These are phyloP conservation scores for Lophiostoma macrostomum DNA, from an alignment of 495 filamentous ascomycete species.

Conservation along the genomic window DNA sequence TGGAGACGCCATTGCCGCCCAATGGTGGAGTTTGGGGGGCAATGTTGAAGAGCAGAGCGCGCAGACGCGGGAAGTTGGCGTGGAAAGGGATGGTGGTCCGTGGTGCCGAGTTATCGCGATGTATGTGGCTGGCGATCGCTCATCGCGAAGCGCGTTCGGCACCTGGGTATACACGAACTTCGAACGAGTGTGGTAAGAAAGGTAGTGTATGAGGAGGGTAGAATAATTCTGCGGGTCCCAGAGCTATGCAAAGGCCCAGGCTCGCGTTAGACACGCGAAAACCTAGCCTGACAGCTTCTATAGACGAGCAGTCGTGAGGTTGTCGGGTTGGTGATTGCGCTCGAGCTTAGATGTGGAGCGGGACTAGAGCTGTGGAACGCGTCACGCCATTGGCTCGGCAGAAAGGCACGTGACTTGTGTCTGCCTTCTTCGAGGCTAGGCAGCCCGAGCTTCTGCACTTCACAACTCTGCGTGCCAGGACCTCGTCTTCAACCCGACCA, in stretches of 20 bases:
- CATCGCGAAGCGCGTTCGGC: constrained; percentile 19
- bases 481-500: constrained; percentile 1
- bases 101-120: constrained; percentile 19
- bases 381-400: no score
- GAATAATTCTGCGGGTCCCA: no score
- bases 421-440: no score
- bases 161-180: background rate
- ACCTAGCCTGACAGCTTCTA: no score
- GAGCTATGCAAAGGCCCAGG: background rate
- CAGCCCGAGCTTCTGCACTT: no score
- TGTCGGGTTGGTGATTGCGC: no score
- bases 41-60: constrained; percentile 15
- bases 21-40: background rate
- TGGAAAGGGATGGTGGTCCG: constrained; percentile 20
- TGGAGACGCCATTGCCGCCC: constrained; percentile 32
- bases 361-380: no score
- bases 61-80: background rate
- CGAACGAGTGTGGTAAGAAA: background rate
- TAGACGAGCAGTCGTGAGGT: no score
- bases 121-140: constrained; percentile 25
- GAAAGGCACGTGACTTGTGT: no score
- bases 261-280: background rate
- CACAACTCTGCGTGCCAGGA: no score
- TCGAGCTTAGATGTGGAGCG: no score
- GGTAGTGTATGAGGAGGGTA: no score